These are phyloP conservation scores for Iris macrosiphon DNA, from an alignment of 106 monocot species.

Conservation along the genomic window DNA sequence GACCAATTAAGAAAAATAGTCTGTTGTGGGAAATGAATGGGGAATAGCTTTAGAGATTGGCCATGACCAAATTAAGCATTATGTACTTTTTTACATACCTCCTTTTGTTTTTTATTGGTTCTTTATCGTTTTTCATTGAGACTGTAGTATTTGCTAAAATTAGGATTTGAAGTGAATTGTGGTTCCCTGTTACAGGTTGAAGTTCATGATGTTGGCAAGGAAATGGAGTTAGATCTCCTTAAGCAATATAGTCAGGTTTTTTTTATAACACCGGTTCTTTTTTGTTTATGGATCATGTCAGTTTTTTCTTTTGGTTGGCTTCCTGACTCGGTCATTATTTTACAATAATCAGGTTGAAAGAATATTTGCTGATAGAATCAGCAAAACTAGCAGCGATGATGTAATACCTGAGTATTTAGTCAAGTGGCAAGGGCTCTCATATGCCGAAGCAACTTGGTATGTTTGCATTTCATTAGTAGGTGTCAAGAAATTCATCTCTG, in stretches of 20 bases:
- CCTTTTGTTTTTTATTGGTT: too few species aligned
- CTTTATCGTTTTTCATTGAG: too few species aligned
- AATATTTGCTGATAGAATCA: conserved; percentile 88
- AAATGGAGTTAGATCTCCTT: conserved; percentile 95
- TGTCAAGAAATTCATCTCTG: not conserved
- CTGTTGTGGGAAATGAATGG: too few species aligned
- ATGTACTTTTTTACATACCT: too few species aligned
- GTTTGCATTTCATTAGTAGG: not conserved
- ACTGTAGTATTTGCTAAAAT: too few species aligned
- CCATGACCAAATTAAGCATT: too few species aligned
- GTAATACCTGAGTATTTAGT: conserved; percentile 89
- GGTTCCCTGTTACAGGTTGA: conserved; percentile 50
- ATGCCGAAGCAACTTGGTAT: conserved; percentile 99
- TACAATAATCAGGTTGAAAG: conserved; percentile 71
- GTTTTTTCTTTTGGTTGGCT: not conserved
- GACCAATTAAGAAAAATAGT: too few species aligned
- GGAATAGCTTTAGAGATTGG: too few species aligned
- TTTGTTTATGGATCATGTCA: not conserved
- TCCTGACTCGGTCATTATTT: conserved; percentile 1
- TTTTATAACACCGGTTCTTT: not conserved
- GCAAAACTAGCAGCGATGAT: conserved; percentile 66
- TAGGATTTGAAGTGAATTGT: not conserved
- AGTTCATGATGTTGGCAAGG: conserved; percentile 95
- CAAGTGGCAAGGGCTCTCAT: conserved; percentile 97
- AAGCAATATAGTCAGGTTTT: conserved; percentile 97